Conservation (phyloP, 2,329 filamentous ascomycete genomes). For the Talaromyces funiculosus region DNA sequence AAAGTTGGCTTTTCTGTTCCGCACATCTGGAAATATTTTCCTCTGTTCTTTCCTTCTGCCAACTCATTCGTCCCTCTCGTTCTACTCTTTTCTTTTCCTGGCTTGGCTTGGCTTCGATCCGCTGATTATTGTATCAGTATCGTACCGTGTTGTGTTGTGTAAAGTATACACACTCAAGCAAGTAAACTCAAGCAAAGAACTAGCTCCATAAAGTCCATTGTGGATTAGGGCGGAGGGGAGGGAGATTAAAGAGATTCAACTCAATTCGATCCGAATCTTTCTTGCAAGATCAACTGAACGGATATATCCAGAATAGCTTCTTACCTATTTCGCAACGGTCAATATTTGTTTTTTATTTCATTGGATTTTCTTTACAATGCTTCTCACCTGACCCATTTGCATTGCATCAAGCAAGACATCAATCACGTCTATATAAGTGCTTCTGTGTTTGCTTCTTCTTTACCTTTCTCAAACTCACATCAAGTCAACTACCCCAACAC, state of each 20-base stretch:
- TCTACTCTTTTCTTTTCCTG: background rate
- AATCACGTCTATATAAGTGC: conserved; percentile 22
- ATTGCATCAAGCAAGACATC: background rate
- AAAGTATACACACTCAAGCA: background rate
- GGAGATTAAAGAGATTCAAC: conserved; percentile 9
- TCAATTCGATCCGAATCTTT: background rate
- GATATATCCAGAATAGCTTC: background rate
- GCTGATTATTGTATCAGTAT: background rate
- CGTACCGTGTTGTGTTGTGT: background rate
- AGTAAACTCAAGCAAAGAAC: background rate
- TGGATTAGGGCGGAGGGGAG: conserved; percentile 1
- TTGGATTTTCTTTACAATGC: background rate
- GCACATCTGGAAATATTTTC: background rate
- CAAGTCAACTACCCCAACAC: conserved; percentile 10
- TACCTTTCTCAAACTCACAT: background rate
- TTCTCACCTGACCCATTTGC: background rate
- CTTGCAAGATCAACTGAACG: background rate
- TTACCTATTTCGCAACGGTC: background rate
- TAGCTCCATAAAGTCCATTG: conserved; percentile 15
- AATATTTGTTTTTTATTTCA: background rate
- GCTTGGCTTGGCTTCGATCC: background rate
- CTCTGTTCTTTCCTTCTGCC: background rate
- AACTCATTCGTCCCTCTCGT: background rate
- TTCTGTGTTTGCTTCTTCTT: conserved; percentile 16
- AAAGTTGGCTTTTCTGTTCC: background rate